A percentile compares a stretch with the other conserved stretches of the same genome.
Conservation (phyloP, 352 stramenopile genomes). For the Phytophthora tentaculata region DNA sequence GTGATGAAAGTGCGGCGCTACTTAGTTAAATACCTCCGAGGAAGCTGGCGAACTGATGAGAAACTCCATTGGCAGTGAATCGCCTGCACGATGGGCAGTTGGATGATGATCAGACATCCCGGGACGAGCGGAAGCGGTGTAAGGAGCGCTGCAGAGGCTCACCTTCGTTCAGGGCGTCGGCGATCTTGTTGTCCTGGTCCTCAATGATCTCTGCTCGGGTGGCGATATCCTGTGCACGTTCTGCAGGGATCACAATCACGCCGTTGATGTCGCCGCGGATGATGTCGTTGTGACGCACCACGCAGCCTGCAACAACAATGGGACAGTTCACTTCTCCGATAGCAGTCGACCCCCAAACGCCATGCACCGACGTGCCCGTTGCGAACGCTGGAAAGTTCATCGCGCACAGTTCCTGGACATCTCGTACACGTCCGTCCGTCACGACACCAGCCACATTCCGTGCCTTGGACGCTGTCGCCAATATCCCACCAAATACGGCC, state of each 20-base stretch:
- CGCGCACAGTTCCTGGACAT: conserved; percentile 73
- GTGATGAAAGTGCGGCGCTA: too few relatives aligned
- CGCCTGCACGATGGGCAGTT: conserved; percentile 1
- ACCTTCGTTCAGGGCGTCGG: conserved; percentile 80
- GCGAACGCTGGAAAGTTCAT: conserved; percentile 80
- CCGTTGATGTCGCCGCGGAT: conserved; percentile 86
- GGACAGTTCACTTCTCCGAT: conserved; percentile 75
- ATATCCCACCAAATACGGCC: conserved; percentile 73
- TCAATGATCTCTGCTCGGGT: conserved; percentile 80
- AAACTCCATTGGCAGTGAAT: neutral
- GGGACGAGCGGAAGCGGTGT: conserved; percentile 63
- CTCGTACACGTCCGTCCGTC: conserved; percentile 77
- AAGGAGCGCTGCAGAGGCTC: conserved; percentile 78
- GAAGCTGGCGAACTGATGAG: conserved; percentile 10
- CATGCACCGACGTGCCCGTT: conserved; percentile 75
- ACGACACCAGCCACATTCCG: conserved; percentile 69
- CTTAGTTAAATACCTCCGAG: conserved; percentile 36
- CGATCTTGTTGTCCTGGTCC: conserved; percentile 82
- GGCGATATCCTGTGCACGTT: conserved; percentile 73
- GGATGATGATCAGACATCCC: conserved; percentile 19
- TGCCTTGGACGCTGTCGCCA: conserved; percentile 75
- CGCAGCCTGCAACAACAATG: conserved; percentile 73
- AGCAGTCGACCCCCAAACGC: conserved; percentile 57
- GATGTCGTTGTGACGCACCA: conserved; percentile 82
- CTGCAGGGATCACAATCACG: conserved; percentile 76